Evolutionary conservation across 2,329 filamentous ascomycete species (phyloP).

Genomic region (Blastomyces silverae): DNA sequence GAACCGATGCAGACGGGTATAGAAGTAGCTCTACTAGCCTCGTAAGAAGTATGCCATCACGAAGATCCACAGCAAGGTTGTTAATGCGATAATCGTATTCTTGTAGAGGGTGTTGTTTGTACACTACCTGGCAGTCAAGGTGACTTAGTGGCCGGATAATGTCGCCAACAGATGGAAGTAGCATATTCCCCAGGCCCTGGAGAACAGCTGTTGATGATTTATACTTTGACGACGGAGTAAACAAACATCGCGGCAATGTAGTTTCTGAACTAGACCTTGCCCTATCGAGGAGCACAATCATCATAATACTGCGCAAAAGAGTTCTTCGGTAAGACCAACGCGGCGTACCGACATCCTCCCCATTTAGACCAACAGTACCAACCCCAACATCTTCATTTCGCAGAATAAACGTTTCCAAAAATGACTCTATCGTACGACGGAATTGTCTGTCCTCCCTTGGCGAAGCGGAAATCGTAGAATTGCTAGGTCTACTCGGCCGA

Average conservation of each 20-base stretch:
- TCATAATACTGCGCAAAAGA: conserved; percentile 53
- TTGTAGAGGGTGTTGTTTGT: conserved; percentile 52
- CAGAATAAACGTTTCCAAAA: conserved; percentile 53
- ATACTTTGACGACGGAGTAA: conserved; percentile 46
- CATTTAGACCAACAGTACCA: conserved; percentile 20
- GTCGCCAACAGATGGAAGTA: conserved; percentile 55
- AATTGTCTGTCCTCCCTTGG: conserved; percentile 26
- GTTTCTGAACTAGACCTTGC: conserved; percentile 39
- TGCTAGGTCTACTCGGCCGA: conserved; percentile 15
- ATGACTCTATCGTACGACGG: conserved; percentile 44
- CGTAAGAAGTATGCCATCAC: conserved; percentile 55
- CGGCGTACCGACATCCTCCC: conserved; percentile 38
- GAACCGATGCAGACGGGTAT: conserved; percentile 36
- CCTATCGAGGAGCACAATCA: conserved; percentile 54
- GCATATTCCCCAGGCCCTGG: conserved; percentile 46
- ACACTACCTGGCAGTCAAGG: conserved; percentile 50
- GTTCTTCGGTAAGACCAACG: conserved; percentile 51
- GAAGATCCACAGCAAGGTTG: conserved; percentile 57
- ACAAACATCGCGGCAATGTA: conserved; percentile 41
- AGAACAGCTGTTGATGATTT: conserved; percentile 53
- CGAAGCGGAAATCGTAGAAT: conserved; percentile 11
- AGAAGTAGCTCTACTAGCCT: conserved; percentile 54
- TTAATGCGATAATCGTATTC: conserved; percentile 53
- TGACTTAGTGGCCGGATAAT: conserved; percentile 50
- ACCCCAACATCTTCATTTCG: conserved; percentile 49